phyloP scores from a whole-genome alignment of 1,139 yeast species.

The Suhomyces atakaporum region DNA sequence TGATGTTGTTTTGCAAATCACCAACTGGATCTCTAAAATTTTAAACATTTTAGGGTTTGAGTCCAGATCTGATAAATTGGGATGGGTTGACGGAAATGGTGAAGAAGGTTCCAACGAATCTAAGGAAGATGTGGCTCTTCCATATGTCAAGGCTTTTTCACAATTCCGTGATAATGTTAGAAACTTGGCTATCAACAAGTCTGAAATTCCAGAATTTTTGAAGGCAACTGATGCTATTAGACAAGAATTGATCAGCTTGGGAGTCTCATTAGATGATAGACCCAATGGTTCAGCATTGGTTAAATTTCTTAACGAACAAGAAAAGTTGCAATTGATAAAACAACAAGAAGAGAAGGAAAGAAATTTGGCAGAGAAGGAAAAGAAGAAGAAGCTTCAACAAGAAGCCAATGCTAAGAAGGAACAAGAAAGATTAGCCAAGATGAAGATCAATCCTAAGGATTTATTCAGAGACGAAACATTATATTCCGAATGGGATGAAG shows the following conservation, averaged over 20 bases:
- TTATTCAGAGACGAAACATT: slow-evolving; percentile 59
- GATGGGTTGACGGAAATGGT: slow-evolving; percentile 62
- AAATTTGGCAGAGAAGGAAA: slow-evolving; percentile 41
- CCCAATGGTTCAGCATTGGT: slow-evolving; percentile 76
- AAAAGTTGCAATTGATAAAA: slow-evolving; percentile 61
- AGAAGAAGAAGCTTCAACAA: slow-evolving; percentile 42
- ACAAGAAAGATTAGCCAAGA: slow-evolving; percentile 65
- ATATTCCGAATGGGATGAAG: slow-evolving; percentile 78
- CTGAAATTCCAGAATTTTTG: slow-evolving; percentile 56
- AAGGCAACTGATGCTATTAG: slow-evolving; percentile 44
- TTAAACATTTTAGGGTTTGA: slow-evolving; percentile 75
- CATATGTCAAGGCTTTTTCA: slow-evolving; percentile 77
- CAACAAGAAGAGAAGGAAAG: slow-evolving; percentile 66
- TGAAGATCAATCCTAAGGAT: slow-evolving; percentile 68
- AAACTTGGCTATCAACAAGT: slow-evolving; percentile 66
- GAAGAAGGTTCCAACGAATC: slow-evolving; percentile 26
- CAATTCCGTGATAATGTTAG: slow-evolving; percentile 83
- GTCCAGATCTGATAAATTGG: slow-evolving; percentile 66
- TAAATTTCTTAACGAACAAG: slow-evolving; percentile 72
- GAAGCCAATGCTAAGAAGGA: slow-evolving; percentile 57
- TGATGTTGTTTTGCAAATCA: slow-evolving; percentile 65
- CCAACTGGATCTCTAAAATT: slow-evolving; percentile 71
- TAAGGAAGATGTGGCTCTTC: slow-evolving; percentile 70
- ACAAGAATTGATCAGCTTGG: slow-evolving; percentile 66
- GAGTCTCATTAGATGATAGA: slow-evolving; percentile 88